Evolutionary conservation across 805 yeast genomes (phyloP).

Genomic region (Candida lessepsii): DNA sequence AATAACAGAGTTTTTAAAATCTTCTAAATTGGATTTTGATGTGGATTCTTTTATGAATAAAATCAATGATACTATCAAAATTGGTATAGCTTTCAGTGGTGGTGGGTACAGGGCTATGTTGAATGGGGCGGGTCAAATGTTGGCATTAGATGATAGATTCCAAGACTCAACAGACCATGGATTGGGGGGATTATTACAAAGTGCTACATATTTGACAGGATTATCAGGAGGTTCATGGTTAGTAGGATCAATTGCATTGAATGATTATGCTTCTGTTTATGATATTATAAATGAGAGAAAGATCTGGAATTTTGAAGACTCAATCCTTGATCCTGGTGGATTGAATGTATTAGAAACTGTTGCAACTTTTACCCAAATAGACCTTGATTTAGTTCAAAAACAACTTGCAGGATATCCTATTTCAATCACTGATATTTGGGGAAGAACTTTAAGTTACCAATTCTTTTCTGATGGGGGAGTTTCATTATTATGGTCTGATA

Average conservation of each 20-base stretch:
- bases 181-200: conserved; percentile 73
- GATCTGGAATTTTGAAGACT: conserved; percentile 47
- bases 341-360: conserved; percentile 59
- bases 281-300: conserved; percentile 24
- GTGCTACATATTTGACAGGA: conserved; percentile 72
- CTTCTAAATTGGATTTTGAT: conserved; percentile 47
- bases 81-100: conserved; percentile 38
- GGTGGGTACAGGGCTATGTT: conserved; percentile 93
- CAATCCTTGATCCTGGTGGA: conserved; percentile 71
- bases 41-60: conserved; percentile 35
- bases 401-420: conserved; percentile 34
- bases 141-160: conserved; percentile 77
- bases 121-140: conserved; percentile 78
- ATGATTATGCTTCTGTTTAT: conserved; percentile 55
- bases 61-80: conserved; percentile 27
- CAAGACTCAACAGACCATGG: conserved; percentile 50
- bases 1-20: conserved; percentile 44
- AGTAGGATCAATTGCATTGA: conserved; percentile 60
- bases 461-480: conserved; percentile 33
- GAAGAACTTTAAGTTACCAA: conserved; percentile 39
- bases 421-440: conserved; percentile 44
- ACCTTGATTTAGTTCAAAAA: conserved; percentile 29
- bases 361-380: conserved; percentile 40
- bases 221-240: conserved; percentile 65
- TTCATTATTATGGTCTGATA: conserved; percentile 29